Conservation (phyloP, 441 rosid genomes). For the Populus tomentosa region DNA sequence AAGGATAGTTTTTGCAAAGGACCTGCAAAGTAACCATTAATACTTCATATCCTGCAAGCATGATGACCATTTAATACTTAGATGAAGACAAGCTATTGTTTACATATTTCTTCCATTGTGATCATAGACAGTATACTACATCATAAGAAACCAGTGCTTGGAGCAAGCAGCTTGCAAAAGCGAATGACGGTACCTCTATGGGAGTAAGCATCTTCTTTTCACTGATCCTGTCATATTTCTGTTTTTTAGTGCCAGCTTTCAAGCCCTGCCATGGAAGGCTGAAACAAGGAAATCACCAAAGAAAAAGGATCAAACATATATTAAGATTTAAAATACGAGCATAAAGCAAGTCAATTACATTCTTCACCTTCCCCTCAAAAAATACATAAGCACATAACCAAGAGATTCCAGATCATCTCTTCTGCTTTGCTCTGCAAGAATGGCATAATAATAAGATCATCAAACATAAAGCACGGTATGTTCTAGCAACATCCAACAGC, state of each 20-base stretch:
- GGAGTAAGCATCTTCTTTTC: slow-evolving; percentile 86
- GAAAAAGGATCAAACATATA: slow-evolving; percentile 2
- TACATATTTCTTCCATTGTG: neutral
- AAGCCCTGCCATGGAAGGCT: slow-evolving; percentile 96
- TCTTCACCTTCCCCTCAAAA: slow-evolving; percentile 77
- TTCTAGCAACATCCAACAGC: neutral
- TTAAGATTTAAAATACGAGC: slow-evolving; percentile 4
- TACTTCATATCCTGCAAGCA: neutral
- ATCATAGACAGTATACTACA: neutral
- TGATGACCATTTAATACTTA: neutral
- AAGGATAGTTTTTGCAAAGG: slow-evolving; percentile 83
- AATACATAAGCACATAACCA: slow-evolving; percentile 89
- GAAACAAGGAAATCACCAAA: slow-evolving; percentile 21
- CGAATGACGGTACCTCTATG: slow-evolving; percentile 49
- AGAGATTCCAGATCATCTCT: slow-evolving; percentile 93
- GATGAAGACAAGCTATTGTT: neutral
- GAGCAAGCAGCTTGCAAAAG: slow-evolving; percentile 17
- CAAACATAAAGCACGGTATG: neutral
- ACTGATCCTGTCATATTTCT: slow-evolving; percentile 88
- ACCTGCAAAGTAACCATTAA: slow-evolving; percentile 44
- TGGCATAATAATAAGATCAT: slow-evolving; percentile 1
- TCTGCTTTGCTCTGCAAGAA: slow-evolving; percentile 74
- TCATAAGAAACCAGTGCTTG: neutral
- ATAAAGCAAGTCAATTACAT: neutral
- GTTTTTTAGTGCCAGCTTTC: slow-evolving; percentile 88